Percentiles rank a stretch among this genome's conserved stretches.
Evolutionary conservation across 208 protist genomes (phyloP).

Genomic region (Lotmaria passim): DNA sequence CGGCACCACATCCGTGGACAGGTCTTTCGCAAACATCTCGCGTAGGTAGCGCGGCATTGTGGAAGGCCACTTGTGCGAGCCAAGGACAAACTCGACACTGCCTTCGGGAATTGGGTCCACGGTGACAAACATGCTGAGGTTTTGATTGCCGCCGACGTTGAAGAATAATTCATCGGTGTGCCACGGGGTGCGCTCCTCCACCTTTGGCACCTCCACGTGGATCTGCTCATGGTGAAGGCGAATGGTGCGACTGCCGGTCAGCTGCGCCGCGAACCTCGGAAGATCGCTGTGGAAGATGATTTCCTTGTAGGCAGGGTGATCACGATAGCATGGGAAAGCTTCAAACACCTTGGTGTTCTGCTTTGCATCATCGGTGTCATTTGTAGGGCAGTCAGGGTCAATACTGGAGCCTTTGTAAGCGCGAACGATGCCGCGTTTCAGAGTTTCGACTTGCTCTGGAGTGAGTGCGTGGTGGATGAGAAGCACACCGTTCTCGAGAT

Average conservation of each 20-base stretch:
- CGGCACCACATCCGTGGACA: constrained; percentile 34
- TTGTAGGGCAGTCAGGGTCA: constrained; percentile 31
- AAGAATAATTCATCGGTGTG: constrained; percentile 56
- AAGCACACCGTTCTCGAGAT: constrained; percentile 20
- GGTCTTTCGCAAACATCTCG: constrained; percentile 42
- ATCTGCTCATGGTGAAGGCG: constrained; percentile 52
- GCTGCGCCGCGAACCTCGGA: constrained; percentile 35
- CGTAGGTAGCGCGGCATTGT: constrained; percentile 51
- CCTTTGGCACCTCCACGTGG: constrained; percentile 45
- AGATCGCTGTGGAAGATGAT: constrained; percentile 43
- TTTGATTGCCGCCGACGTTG: constrained; percentile 50
- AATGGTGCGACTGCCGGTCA: constrained; percentile 38
- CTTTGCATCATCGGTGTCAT: constrained; percentile 29
- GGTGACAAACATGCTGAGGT: constrained; percentile 51
- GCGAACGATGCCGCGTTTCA: constrained; percentile 38
- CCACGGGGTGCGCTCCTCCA: constrained; percentile 41
- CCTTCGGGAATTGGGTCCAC: constrained; percentile 40
- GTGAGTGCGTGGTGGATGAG: constrained; percentile 29
- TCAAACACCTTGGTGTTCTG: constrained; percentile 44
- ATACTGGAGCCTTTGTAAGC: constrained; percentile 29
- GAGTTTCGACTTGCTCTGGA: constrained; percentile 28
- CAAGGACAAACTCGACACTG: constrained; percentile 44
- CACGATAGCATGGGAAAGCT: constrained; percentile 47
- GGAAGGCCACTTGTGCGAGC: constrained; percentile 46
- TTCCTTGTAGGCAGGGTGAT: constrained; percentile 45